Percentiles rank a stretch among this genome's conserved stretches.
Conservation (phyloP, 225 moss, liverwort and hornwort genomes). For the Lunularia cruciata region DNA sequence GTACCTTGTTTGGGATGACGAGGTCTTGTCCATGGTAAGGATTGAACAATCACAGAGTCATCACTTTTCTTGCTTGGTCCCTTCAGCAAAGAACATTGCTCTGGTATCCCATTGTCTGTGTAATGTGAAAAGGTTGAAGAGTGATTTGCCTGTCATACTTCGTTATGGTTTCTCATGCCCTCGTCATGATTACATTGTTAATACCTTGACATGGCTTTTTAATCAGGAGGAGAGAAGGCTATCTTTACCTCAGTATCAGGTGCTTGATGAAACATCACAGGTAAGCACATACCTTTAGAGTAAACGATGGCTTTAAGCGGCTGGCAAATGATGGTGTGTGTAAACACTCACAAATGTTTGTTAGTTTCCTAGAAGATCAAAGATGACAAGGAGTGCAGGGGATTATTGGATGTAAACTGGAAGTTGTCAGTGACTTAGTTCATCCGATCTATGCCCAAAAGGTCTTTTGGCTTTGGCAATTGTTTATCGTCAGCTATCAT, state of each 20-base stretch:
- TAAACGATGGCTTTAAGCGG: constrained; percentile 20
- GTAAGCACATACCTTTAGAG: constrained; percentile 39
- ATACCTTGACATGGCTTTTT: neutral
- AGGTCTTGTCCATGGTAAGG: constrained; percentile 81
- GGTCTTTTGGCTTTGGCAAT: neutral
- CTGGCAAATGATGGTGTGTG: constrained; percentile 30
- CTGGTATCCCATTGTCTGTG: too few relatives aligned
- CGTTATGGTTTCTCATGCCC: too few relatives aligned
- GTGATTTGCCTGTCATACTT: too few relatives aligned
- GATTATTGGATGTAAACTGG: neutral
- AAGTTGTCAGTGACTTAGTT: neutral
- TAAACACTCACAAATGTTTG: constrained; percentile 9
- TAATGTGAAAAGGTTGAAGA: too few relatives aligned
- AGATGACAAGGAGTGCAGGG: neutral
- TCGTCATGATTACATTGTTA: neutral
- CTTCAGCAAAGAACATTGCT: too few relatives aligned
- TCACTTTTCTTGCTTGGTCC: too few relatives aligned
- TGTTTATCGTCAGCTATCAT: neutral
- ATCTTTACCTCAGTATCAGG: constrained; percentile 74
- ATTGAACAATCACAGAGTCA: too few relatives aligned
- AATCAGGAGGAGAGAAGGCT: constrained; percentile 81
- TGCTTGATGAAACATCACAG: constrained; percentile 79
- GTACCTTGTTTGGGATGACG: constrained; percentile 95
- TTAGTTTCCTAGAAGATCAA: neutral
- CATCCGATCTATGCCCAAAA: neutral